phyloP scores from a whole-genome alignment of 495 filamentous ascomycete genomes.

The Acidiella bohemica region DNA sequence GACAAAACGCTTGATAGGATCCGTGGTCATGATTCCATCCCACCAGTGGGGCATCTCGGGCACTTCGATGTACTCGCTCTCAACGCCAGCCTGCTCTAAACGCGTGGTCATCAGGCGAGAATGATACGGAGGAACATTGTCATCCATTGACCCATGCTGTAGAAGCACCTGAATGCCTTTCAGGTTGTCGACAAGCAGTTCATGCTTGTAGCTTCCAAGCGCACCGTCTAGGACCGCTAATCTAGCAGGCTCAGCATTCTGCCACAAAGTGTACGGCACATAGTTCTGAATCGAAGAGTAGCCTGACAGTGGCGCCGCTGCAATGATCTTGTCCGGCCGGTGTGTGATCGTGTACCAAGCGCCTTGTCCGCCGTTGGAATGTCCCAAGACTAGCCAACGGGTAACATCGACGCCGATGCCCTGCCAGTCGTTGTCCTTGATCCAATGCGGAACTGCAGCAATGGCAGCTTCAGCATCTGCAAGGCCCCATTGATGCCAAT shows the following conservation, averaged over 20 bases:
- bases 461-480: conserved; percentile 44
- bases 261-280: conserved; percentile 47
- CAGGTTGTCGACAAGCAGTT: conserved; percentile 39
- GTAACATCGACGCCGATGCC: conserved; percentile 33
- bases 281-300: conserved; percentile 50
- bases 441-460: conserved; percentile 38
- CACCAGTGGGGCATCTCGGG: conserved; percentile 41
- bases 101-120: conserved; percentile 40
- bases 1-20: conserved; percentile 34
- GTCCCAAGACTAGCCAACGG: conserved; percentile 42
- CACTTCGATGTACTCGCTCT: conserved; percentile 39
- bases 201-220: conserved; percentile 40
- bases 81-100: conserved; percentile 29
- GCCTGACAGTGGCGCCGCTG: conserved; percentile 43
- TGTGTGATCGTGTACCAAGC: conserved; percentile 46
- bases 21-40: conserved; percentile 32
- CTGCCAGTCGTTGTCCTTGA: conserved; percentile 34
- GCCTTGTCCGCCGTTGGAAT: conserved; percentile 51
- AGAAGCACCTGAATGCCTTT: conserved; percentile 41
- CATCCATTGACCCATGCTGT: conserved; percentile 43
- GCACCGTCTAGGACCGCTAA: conserved; percentile 34
- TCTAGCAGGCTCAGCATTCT: conserved; percentile 36
- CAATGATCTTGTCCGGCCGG: conserved; percentile 43
- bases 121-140: conserved; percentile 48
- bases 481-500: conserved; percentile 51